Base-by-base conservation (phyloP, 768 basidiomycete genomes). In the Boletus sp. region DNA sequence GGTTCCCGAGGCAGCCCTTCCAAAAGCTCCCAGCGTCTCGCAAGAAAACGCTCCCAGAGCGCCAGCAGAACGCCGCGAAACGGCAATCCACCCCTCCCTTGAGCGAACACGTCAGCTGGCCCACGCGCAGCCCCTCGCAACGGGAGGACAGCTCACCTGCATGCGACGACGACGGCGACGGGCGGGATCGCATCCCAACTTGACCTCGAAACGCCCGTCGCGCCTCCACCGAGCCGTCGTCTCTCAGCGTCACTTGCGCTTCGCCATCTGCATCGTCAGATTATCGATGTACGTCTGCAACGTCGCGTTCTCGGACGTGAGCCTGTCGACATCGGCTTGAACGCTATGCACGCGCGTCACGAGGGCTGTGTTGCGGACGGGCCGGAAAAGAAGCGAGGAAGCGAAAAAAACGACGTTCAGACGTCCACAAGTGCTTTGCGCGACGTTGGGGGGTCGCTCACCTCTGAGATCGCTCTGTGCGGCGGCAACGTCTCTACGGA, bases 211-310 rank as follows among this genome's bases (percentile, higher is more conserved):
- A 24, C 24, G 24, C 24, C 24, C 24, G 24, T 24, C 24, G 24
- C 24, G 24, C 24, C 24, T 24, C 3, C 24, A 1, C 24, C 24
- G 3, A 3, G 24, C 24, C 24, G 24, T 24, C 11, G 33, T 7
- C 33, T 33, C n/a, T 17, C 17, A n/a, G 33, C 5, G 14, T 80
- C 71, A 89, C 70, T 87, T 82, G 58, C 89, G 78, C 68, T 85
- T 90, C 32, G 90, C 87, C 85, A 92, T 90, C 71, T 94, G 92
- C 65, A 90, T 79, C 0, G 92, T 93, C 64, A 94, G 69, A 64
- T 94, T 94, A 68, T 94, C 90, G 66, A 92, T 92, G 67, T 94
- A 94, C 84, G 86, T 88, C 67, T 94, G 91, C 53, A 94, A 74
- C 7, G 86, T 92, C 55, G 86, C 85, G 60, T 94, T 94, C 49